Conservation (phyloP, 345 rosid species). For the Gossypium australe region DNA sequence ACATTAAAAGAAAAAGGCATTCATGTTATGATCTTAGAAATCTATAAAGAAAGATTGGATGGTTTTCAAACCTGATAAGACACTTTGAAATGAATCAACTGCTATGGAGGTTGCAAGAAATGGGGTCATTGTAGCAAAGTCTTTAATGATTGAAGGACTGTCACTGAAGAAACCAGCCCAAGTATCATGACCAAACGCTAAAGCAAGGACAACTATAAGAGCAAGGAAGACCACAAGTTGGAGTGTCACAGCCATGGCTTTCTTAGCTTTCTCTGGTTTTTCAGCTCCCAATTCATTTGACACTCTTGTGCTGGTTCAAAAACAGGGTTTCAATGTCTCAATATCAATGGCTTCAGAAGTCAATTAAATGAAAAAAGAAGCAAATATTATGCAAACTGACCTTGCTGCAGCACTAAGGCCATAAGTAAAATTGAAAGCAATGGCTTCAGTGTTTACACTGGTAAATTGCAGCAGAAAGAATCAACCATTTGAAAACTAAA, state of each 20-base stretch:
- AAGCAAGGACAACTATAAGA: slow-evolving; percentile 29
- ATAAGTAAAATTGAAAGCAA: slow-evolving; percentile 59
- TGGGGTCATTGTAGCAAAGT: slow-evolving; percentile 52
- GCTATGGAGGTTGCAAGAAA: slow-evolving; percentile 52
- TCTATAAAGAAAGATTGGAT: neutral
- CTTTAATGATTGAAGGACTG: slow-evolving; percentile 27
- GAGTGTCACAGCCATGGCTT: slow-evolving; percentile 42
- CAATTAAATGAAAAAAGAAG: neutral
- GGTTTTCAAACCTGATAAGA: slow-evolving; percentile 48
- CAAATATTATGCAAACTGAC: slow-evolving; percentile 25
- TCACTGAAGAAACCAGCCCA: slow-evolving; percentile 64
- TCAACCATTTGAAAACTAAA: neutral
- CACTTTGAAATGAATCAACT: slow-evolving; percentile 59
- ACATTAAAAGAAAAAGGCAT: neutral
- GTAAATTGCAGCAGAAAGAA: neutral
- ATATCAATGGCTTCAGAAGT: neutral
- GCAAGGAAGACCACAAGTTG: slow-evolving; percentile 54
- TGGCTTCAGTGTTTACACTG: slow-evolving; percentile 59
- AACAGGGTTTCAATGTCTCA: neutral
- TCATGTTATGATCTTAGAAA: too few relatives aligned
- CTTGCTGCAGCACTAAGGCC: slow-evolving; percentile 87
- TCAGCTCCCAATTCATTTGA: slow-evolving; percentile 81
- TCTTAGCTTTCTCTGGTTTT: slow-evolving; percentile 38
- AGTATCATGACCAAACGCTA: slow-evolving; percentile 46
- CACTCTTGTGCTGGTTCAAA: slow-evolving; percentile 67